Percentiles rank a stretch among this genome's conserved stretches.
Evolutionary conservation across 768 basidiomycete genomes (phyloP).

Genomic region (Steccherinum ochraceum): DNA sequence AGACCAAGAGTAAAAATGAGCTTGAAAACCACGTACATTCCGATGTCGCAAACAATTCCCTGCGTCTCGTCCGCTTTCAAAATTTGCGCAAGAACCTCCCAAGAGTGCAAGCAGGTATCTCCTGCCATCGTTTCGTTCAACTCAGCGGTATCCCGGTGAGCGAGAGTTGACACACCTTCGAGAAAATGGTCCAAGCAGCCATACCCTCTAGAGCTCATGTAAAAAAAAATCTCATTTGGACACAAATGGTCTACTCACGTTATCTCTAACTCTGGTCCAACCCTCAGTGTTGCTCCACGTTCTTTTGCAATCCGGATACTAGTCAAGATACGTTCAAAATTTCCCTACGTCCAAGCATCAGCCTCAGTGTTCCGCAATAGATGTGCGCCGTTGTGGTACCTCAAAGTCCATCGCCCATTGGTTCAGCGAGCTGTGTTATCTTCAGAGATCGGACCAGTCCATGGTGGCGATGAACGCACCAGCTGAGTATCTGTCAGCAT

Average conservation of each 20-base stretch:
- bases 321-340: constrained; percentile 82
- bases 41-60: constrained; percentile 94
- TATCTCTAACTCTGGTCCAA: constrained; percentile 96
- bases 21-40: constrained; percentile 54
- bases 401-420: constrained; percentile 98
- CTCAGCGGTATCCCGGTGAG: too few relatives aligned
- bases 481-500: constrained; percentile 9
- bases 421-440: constrained; percentile 67
- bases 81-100: constrained; percentile 95
- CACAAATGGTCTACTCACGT: constrained; percentile 65
- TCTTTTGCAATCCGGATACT: constrained; percentile 87
- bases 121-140: constrained; percentile 56
- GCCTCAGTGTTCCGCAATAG: not conserved
- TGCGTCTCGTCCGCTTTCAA: constrained; percentile 68
- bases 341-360: constrained; percentile 52
- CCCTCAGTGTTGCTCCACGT: constrained; percentile 82
- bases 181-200: constrained; percentile 97
- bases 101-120: constrained; percentile 93
- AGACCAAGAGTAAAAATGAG: not conserved
- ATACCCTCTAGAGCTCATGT: constrained; percentile 63
- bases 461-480: constrained; percentile 18
- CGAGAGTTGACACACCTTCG: constrained; percentile 55
- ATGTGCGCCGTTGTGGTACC: constrained; percentile 31
- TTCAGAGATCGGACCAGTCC: constrained; percentile 2
- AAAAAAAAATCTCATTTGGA: constrained; percentile 11